Evolutionary conservation across 139 green algal species (phyloP).

Genomic region (Chlamydomonas sp.): DNA sequence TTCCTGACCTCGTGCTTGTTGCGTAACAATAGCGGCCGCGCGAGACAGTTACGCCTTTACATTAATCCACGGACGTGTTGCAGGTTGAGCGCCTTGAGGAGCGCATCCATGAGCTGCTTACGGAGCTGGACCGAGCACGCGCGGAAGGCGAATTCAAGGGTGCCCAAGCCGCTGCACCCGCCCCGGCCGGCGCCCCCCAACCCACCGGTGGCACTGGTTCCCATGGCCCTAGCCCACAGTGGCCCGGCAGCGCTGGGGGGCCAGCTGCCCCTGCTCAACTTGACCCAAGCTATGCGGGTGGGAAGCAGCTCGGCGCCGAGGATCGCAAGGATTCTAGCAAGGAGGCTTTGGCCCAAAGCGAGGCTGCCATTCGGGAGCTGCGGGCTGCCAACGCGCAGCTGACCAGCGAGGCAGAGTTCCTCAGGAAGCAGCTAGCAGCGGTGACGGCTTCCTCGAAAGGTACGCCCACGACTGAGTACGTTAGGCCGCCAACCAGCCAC

Average conservation of each 20-base stretch:
- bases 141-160: no score
- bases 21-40: no score
- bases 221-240: no score
- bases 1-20: no score
- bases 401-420: not conserved
- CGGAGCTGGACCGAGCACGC: not conserved
- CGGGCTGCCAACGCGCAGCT: slow-evolving; percentile 10
- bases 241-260: no score
- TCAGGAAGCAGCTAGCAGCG: not conserved
- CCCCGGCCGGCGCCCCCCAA: not conserved
- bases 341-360: no score
- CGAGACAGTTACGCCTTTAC: no score
- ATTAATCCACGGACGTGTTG: not conserved
- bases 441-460: not conserved
- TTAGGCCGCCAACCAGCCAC: no score
- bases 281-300: no score
- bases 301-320: no score
- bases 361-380: not conserved
- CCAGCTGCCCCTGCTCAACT: no score
- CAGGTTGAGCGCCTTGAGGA: slow-evolving; percentile 24
- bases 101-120: not conserved
- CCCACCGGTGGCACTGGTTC: not conserved
- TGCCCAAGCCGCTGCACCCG: not conserved
- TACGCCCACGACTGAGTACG: not conserved
- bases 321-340: no score